Conservation (phyloP, 768 basidiomycete species). For the Boletus tylopilopsis region DNA sequence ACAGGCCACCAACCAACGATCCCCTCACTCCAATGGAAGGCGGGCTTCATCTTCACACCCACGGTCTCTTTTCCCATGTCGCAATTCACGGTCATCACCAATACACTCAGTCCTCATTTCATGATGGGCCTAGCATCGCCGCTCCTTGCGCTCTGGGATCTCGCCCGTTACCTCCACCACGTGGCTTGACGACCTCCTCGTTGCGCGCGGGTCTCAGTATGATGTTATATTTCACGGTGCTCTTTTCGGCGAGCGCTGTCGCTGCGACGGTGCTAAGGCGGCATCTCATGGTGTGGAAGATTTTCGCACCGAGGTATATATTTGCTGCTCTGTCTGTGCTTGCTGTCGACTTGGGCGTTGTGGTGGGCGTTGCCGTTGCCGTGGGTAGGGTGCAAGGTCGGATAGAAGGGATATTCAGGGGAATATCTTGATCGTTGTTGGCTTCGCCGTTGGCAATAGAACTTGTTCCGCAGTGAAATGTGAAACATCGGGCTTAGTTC, state of each 20-base stretch:
- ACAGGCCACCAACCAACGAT: conserved; percentile 93
- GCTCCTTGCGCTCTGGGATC: conserved; percentile 80
- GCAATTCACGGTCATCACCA: conserved; percentile 67
- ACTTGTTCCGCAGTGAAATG: too few relatives aligned
- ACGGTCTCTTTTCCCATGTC: conserved; percentile 71
- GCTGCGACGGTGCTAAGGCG: conserved; percentile 73
- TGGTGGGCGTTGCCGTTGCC: conserved; percentile 23
- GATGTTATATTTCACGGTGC: conserved; percentile 62
- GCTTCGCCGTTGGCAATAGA: background rate
- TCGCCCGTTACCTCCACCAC: conserved; percentile 50
- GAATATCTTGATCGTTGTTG: conserved; percentile 4
- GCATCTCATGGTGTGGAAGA: conserved; percentile 98
- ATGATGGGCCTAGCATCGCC: conserved; percentile 65
- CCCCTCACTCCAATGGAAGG: conserved; percentile 92
- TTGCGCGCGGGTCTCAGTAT: conserved; percentile 57
- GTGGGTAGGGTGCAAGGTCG: conserved; percentile 17
- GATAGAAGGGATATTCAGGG: conserved; percentile 22
- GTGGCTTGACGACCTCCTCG: conserved; percentile 33
- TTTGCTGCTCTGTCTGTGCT: conserved; percentile 61
- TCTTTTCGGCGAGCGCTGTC: conserved; percentile 67
- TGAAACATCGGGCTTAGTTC: conserved; percentile 6
- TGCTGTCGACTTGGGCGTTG: conserved; percentile 60
- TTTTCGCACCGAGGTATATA: conserved; percentile 97
- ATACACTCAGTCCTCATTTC: conserved; percentile 72
- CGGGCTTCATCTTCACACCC: conserved; percentile 78